Evolutionary conservation across 1,284 basidiomycete genomes (phyloP).

Genomic region (Cutaneotrichosporon sp.): DNA sequence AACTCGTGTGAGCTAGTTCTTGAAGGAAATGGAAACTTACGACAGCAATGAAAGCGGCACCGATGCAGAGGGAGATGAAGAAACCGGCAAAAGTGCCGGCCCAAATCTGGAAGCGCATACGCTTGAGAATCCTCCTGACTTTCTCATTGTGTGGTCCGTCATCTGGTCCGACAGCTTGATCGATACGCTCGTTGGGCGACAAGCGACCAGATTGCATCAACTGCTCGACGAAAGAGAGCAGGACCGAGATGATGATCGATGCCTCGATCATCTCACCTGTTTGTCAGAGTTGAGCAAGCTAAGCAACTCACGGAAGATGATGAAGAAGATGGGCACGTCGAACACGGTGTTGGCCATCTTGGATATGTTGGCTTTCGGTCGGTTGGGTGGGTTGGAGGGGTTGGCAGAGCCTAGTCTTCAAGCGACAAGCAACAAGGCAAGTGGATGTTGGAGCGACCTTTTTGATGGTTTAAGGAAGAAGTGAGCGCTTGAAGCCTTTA

Average conservation of each 20-base stretch:
- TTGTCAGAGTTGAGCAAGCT: neutral
- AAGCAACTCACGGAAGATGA: conserved; percentile 51
- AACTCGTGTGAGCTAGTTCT: conserved; percentile 38
- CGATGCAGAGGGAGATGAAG: conserved; percentile 69
- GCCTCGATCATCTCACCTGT: conserved; percentile 53
- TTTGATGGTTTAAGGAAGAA: neutral
- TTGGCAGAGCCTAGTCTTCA: neutral
- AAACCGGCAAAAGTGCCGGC: conserved; percentile 73
- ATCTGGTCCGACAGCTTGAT: conserved; percentile 12
- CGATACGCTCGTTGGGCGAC: conserved; percentile 17
- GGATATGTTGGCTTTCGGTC: neutral
- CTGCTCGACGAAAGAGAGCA: conserved; percentile 55
- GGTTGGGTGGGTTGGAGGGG: too few relatives aligned
- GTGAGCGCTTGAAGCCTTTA: neutral
- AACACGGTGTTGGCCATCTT: conserved; percentile 50
- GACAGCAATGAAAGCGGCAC: conserved; percentile 57
- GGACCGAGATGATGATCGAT: conserved; percentile 53
- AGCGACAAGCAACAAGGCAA: neutral
- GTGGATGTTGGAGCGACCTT: neutral
- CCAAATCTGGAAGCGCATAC: conserved; percentile 66
- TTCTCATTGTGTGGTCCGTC: conserved; percentile 23
- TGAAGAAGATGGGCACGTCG: conserved; percentile 55
- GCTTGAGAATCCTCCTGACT: conserved; percentile 41
- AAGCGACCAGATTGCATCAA: conserved; percentile 49
- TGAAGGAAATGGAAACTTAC: conserved; percentile 34